phyloP scores from a whole-genome alignment of 768 basidiomycete species.

The Cystobasidium tubakii region DNA sequence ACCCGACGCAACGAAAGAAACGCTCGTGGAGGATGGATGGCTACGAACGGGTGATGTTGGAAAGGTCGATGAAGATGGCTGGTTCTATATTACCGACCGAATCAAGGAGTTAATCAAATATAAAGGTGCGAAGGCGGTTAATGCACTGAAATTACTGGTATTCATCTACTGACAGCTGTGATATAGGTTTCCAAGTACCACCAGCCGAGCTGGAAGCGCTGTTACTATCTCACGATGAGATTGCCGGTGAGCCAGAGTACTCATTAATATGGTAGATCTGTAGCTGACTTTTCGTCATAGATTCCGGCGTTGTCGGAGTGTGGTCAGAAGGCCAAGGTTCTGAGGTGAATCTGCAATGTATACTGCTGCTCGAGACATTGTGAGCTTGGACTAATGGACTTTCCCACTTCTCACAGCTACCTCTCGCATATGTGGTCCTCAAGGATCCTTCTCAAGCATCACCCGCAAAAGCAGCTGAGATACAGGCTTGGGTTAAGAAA shows the following conservation, averaged over 20 bases:
- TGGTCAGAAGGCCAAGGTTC: constrained; percentile 64
- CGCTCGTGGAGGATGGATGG: constrained; percentile 42
- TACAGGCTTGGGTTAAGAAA: constrained; percentile 31
- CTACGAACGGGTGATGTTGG: constrained; percentile 44
- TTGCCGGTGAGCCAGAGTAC: constrained; percentile 3
- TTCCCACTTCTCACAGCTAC: neutral
- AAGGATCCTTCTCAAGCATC: constrained; percentile 23
- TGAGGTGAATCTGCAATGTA: constrained; percentile 61
- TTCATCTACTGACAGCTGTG: no score
- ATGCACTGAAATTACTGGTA: neutral
- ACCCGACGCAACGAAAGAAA: constrained; percentile 40
- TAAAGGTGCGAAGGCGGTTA: constrained; percentile 35
- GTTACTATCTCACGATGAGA: constrained; percentile 37
- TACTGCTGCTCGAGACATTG: no score
- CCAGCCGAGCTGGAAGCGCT: constrained; percentile 45
- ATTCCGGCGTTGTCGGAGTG: constrained; percentile 74
- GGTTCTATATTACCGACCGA: constrained; percentile 48
- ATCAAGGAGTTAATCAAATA: constrained; percentile 48
- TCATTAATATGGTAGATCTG: no score
- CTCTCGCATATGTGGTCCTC: constrained; percentile 31
- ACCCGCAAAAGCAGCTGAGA: constrained; percentile 13
- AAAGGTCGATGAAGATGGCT: constrained; percentile 43
- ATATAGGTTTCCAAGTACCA: constrained; percentile 39
- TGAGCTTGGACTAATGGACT: constrained; percentile 20
- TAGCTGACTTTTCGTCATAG: constrained; percentile 53